These are phyloP conservation scores for Populus davidiana DNA, from an alignment of 345 rosid species.

Conservation along the genomic window DNA sequence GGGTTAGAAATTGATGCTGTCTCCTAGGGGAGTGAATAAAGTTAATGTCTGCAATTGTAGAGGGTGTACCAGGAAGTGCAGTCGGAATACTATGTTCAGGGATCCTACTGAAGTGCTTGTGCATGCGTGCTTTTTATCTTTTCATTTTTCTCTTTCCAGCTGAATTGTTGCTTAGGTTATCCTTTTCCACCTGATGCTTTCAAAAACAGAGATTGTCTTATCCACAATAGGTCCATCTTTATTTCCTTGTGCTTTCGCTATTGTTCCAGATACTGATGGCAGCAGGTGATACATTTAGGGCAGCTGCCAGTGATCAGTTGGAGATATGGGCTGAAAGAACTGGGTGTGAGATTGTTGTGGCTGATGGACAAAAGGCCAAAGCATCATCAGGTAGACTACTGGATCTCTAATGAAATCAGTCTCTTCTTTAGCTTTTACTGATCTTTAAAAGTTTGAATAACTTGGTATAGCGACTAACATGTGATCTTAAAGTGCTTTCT, in stretches of 20 bases:
- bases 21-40: not conserved
- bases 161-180: not conserved
- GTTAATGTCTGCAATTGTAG: not conserved
- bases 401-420: not conserved
- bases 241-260: slow-evolving; percentile 29
- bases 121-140: not conserved
- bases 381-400: slow-evolving; percentile 72
- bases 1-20: not conserved
- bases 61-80: not conserved
- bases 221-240: not conserved
- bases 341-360: slow-evolving; percentile 83
- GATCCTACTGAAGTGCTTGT: not conserved
- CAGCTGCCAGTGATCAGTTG: slow-evolving; percentile 94
- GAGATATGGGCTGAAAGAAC: slow-evolving; percentile 98
- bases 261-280: slow-evolving; percentile 77
- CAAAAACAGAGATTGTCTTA: not conserved
- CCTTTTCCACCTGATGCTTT: not conserved
- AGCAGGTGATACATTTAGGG: slow-evolving; percentile 98
- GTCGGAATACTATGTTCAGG: not conserved
- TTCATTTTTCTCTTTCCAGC: not conserved
- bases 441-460: not conserved
- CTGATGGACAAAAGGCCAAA: slow-evolving; percentile 69
- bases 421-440: not conserved
- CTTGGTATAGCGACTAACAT: slow-evolving; percentile 24
- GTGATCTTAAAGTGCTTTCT: slow-evolving; percentile 52